Conservation (phyloP, 768 basidiomycete species). For the Rhodotorula kratochvilovae region DNA sequence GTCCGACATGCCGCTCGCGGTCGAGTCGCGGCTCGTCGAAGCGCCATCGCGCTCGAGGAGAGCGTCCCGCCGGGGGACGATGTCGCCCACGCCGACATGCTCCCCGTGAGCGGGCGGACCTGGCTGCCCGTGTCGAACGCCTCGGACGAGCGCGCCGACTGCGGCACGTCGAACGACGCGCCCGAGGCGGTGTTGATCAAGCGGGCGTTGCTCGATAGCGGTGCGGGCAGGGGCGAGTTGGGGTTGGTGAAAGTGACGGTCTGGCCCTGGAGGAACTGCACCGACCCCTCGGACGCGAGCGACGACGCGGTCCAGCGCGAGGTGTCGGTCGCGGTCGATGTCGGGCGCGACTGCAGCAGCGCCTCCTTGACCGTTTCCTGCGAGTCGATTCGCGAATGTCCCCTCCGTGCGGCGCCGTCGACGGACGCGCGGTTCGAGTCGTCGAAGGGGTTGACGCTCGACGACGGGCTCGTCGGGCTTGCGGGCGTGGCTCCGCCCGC, state of each 20-base stretch:
- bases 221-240: constrained; percentile 8
- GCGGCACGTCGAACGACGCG: constrained; percentile 18
- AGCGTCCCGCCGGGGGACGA: background rate
- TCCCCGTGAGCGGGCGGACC: constrained; percentile 4
- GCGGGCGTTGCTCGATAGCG: background rate
- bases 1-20: constrained; percentile 2
- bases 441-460: constrained; percentile 29
- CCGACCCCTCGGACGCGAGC: constrained; percentile 3
- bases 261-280: constrained; percentile 33
- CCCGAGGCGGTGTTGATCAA: background rate
- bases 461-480: background rate
- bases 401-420: background rate
- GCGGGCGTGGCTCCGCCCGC: background rate
- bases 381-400: constrained; percentile 2
- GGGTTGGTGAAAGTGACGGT: constrained; percentile 33
- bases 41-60: constrained; percentile 2
- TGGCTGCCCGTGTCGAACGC: constrained; percentile 11
- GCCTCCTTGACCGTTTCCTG: background rate
- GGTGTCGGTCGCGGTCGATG: constrained; percentile 5
- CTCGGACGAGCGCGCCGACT: constrained; percentile 24
- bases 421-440: constrained; percentile 9
- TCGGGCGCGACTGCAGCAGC: background rate
- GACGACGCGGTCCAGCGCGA: constrained; percentile 33
- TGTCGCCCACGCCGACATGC: background rate
- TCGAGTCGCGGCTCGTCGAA: constrained; percentile 11